Base-by-base conservation (phyloP, 371 early-diverging fungal genomes). In the Lichtheimia corymbifera region DNA sequence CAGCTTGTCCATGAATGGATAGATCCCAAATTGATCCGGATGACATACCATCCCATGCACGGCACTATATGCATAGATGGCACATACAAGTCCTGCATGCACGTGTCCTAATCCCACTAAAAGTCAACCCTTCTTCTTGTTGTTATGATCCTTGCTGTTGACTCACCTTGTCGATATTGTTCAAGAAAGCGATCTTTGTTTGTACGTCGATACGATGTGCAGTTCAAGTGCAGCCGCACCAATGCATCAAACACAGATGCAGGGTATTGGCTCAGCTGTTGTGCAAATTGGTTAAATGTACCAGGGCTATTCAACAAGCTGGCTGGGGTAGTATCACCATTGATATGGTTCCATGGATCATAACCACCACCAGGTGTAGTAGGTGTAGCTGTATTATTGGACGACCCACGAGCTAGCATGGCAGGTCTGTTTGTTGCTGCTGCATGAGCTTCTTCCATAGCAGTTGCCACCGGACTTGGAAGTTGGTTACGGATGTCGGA, bases 41-140 rank as follows among this genome's bases (percentile, higher is more conserved):
- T 73, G 73, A 55, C 70, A 69, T 12, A 69, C 44, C 43, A 67
- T 49, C 3, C 64, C 65, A 24, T 73, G 73, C 25, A 73, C 62
- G 5, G 70, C 65, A 20, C 58, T 62, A 47, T 67, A 65, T 9
- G 73, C 73, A 55, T 61, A 69, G 11, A 73, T 58, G 4, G 73
- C 73, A 47, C 68, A 61, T 4, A 54, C 43, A 42, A 69, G 59
- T 17, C 62, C 67, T n/a, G 56, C 62, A 25, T 67, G 52, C 2
- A 59, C 40, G 15, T 43, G 61, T 15, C 58, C 57, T 42, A 35
- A 27, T 14, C 3, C 42, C 1, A n/a, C n/a, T 3, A 25, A 6
- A 42, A 45, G 22, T 44, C 27, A 44, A 27, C 24, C n/a, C 22
- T 28, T 44, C 14, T 27, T 4, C 43, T 45, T 11, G 13, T 41